Conservation (phyloP, 2,329 filamentous ascomycete genomes). For the Plectosphaerella sp. region DNA sequence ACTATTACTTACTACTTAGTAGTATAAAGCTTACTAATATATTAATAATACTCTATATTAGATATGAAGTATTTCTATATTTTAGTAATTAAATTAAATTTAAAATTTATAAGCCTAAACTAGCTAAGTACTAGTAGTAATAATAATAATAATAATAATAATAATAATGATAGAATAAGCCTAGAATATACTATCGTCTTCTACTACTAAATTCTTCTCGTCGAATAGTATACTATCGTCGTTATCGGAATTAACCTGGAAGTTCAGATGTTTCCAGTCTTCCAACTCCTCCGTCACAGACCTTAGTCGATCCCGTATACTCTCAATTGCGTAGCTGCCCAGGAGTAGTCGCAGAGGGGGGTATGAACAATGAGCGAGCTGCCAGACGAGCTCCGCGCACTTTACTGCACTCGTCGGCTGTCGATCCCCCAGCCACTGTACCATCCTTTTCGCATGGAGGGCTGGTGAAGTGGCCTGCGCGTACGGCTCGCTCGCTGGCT, state of each 20-base stretch:
- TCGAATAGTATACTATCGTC: neutral
- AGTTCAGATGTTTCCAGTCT: conserved; percentile 86
- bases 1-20: too few relatives aligned
- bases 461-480: conserved; percentile 73
- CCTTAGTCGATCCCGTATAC: conserved; percentile 81
- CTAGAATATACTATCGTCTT: neutral
- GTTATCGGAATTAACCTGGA: conserved; percentile 33
- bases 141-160: too few relatives aligned
- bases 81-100: too few relatives aligned
- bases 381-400: conserved; percentile 90
- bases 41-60: too few relatives aligned
- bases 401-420: conserved; percentile 92
- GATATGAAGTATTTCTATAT: too few relatives aligned
- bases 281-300: conserved; percentile 94
- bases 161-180: too few relatives aligned
- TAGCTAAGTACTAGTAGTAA: too few relatives aligned
- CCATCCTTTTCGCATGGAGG: conserved; percentile 82
- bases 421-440: conserved; percentile 89
- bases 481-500: conserved; percentile 79
- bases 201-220: neutral
- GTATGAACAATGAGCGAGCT: conserved; percentile 90
- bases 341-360: conserved; percentile 83
- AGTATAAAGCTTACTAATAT: too few relatives aligned
- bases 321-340: conserved; percentile 93
- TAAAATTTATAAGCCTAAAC: too few relatives aligned